Percentiles rank a stretch among this genome's conserved stretches.
These are phyloP conservation scores for Brassica nigra DNA, from an alignment of 345 rosid genomes.

Conservation along the genomic window DNA sequence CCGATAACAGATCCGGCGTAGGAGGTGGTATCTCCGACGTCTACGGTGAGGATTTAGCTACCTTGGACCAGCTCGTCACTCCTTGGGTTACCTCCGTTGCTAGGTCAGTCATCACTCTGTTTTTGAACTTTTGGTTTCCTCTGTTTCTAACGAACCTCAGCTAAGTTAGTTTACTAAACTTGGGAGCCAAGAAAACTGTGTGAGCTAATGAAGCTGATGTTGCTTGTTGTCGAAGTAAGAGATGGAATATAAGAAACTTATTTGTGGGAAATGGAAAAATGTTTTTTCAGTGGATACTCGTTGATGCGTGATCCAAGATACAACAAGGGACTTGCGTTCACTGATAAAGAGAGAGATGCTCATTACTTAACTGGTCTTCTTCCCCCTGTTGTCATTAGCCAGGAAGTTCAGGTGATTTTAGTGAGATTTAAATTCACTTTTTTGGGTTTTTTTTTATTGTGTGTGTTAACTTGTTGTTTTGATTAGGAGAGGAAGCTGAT, in stretches of 20 bases:
- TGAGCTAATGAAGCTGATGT: background rate
- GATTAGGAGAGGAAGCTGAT: slow-evolving; percentile 77
- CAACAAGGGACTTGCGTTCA: slow-evolving; percentile 93
- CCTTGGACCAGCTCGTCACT: slow-evolving; percentile 83
- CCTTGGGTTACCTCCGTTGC: slow-evolving; percentile 92
- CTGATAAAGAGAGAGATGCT: slow-evolving; percentile 87
- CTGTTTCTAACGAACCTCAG: background rate
- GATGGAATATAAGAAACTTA: background rate
- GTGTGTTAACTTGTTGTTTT: slow-evolving; percentile 6
- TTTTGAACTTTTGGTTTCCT: background rate
- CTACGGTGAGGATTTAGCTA: slow-evolving; percentile 79
- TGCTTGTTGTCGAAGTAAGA: slow-evolving; percentile 11
- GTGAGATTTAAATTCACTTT: background rate
- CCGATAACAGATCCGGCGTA: slow-evolving; percentile 45
- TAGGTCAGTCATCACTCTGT: slow-evolving; percentile 50
- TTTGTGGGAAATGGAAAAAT: slow-evolving; percentile 4
- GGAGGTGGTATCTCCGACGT: slow-evolving; percentile 67
- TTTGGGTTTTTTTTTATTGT: background rate
- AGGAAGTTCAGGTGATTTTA: slow-evolving; percentile 72
- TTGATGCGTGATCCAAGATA: slow-evolving; percentile 87
- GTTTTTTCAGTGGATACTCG: slow-evolving; percentile 67
- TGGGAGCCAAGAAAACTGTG: background rate
- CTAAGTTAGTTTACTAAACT: background rate
- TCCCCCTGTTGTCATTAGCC: slow-evolving; percentile 70
- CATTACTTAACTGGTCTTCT: slow-evolving; percentile 94